phyloP scores from a whole-genome alignment of 1,284 basidiomycete genomes.

The Austropuccinia psidii region DNA sequence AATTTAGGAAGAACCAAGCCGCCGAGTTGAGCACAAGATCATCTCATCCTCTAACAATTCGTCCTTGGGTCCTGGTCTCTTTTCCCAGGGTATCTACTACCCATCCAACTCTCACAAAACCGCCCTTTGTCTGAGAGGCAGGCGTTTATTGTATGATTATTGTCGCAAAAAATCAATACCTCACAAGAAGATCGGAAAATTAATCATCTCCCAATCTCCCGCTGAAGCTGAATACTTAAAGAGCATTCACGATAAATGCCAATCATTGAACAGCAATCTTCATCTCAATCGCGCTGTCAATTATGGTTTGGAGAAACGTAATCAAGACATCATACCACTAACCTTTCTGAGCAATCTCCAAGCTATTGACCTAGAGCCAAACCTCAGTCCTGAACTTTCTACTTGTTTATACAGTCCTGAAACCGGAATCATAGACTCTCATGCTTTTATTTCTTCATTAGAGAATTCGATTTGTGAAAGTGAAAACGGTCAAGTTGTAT shows the following conservation, averaged over 20 bases:
- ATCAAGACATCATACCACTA: constrained; percentile 62
- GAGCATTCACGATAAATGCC: constrained; percentile 3
- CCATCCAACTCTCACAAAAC: constrained; percentile 79
- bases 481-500: constrained; percentile 66
- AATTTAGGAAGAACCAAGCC: background rate
- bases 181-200: constrained; percentile 68
- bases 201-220: constrained; percentile 16
- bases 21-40: no score
- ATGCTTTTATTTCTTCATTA: constrained; percentile 51
- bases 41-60: background rate
- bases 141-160: constrained; percentile 72
- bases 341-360: constrained; percentile 51
- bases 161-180: constrained; percentile 64
- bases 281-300: background rate
- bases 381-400: constrained; percentile 62
- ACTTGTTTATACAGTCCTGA: constrained; percentile 72
- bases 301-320: constrained; percentile 46
- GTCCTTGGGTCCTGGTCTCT: background rate
- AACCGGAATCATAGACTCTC: constrained; percentile 87
- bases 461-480: constrained; percentile 51
- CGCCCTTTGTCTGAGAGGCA: constrained; percentile 73
- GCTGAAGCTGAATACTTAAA: constrained; percentile 23
- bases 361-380: constrained; percentile 70
- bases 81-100: constrained; percentile 54
- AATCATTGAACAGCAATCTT: background rate